Evolutionary conservation across 495 filamentous ascomycete genomes (phyloP).

Genomic region (Massariosphaeria phaeospora): DNA sequence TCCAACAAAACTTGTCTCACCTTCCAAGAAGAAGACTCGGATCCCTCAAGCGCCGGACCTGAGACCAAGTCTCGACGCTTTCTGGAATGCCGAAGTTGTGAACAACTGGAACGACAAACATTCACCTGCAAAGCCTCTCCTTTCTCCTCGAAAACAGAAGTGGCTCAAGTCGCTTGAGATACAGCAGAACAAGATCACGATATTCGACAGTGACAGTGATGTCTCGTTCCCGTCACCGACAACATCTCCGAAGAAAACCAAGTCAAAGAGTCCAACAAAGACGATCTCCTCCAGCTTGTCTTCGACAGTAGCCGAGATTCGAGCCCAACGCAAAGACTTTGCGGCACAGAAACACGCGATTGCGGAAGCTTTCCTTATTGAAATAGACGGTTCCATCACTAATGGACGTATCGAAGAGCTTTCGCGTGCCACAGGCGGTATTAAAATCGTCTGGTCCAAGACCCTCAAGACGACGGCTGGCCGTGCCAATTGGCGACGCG

Average conservation of each 20-base stretch:
- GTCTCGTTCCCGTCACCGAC: conserved; percentile 20
- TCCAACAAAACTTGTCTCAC: conserved; percentile 50
- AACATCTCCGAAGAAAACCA: conserved; percentile 31
- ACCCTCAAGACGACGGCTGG: conserved; percentile 84
- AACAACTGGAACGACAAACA: conserved; percentile 81
- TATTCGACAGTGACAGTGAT: conserved; percentile 6
- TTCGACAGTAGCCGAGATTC: conserved; percentile 12
- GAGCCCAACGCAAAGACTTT: conserved; percentile 58
- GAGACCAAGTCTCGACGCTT: conserved; percentile 65
- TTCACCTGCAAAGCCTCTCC: conserved; percentile 58
- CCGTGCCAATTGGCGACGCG: conserved; percentile 72
- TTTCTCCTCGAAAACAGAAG: conserved; percentile 35
- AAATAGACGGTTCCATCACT: conserved; percentile 67
- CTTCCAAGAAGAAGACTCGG: conserved; percentile 45
- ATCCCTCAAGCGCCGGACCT: conserved; percentile 54
- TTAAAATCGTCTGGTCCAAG: conserved; percentile 77
- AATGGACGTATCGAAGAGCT: conserved; percentile 56
- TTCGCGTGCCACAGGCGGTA: conserved; percentile 64
- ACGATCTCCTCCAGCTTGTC: conserved; percentile 20
- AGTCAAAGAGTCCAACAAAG: conserved; percentile 40
- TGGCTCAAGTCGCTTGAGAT: conserved; percentile 8
- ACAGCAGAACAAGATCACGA: not conserved
- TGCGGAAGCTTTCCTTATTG: conserved; percentile 62
- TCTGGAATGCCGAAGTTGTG: conserved; percentile 71
- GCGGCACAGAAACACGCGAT: conserved; percentile 59